phyloP scores from a whole-genome alignment of 306 rosid genomes.

The Quercus wislizeni region DNA sequence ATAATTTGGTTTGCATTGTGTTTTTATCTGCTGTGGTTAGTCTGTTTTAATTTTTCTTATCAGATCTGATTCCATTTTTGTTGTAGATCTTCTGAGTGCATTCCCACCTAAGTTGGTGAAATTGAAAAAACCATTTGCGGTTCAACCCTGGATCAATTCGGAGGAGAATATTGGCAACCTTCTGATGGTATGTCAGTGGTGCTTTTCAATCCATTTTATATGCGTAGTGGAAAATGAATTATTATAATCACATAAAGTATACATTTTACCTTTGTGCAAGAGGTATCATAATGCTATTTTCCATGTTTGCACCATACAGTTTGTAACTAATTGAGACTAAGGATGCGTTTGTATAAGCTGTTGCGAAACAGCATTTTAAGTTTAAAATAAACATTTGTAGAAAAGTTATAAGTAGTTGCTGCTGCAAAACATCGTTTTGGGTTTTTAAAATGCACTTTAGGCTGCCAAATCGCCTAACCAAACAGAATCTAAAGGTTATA shows the following conservation, averaged over 20 bases:
- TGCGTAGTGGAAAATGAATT: not conserved
- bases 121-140: conserved; percentile 72
- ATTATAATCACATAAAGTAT: not conserved
- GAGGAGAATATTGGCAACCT: conserved; percentile 91
- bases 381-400: too few species aligned
- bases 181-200: conserved; percentile 67
- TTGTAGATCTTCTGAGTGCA: conserved; percentile 58
- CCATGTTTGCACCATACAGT: not conserved
- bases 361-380: too few species aligned
- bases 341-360: too few species aligned
- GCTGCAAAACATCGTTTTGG: too few species aligned
- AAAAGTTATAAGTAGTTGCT: too few species aligned
- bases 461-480: too few species aligned
- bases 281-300: not conserved
- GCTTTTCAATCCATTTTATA: conserved; percentile 10
- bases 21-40: not conserved
- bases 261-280: not conserved
- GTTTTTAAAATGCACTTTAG: too few species aligned
- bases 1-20: not conserved
- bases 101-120: conserved; percentile 81
- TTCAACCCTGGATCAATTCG: conserved; percentile 84
- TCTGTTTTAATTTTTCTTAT: not conserved
- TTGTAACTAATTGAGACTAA: not conserved
- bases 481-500: not conserved
- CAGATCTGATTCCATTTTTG: conserved; percentile 24